phyloP scores from a whole-genome alignment of 2,329 filamentous ascomycete genomes.

The Pseudocercospora ulei region DNA sequence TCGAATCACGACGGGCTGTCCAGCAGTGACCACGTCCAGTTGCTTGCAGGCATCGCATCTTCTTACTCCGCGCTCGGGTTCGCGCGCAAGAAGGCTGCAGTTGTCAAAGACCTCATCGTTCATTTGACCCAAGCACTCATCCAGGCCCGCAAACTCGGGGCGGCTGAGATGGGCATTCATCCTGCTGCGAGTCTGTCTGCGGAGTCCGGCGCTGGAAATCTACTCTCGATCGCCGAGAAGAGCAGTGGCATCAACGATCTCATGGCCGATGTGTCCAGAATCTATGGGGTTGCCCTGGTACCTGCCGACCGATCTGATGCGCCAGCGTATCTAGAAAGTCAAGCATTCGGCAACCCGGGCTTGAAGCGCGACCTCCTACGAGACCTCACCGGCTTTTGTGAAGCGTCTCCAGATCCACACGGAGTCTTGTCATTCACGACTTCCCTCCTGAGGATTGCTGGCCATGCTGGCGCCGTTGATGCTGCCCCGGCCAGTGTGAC shows the following conservation, averaged over 20 bases:
- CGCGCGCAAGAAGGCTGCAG: constrained; percentile 81
- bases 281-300: constrained; percentile 26
- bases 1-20: constrained; percentile 29
- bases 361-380: constrained; percentile 80
- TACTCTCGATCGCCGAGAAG: constrained; percentile 21
- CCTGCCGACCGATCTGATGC: constrained; percentile 7
- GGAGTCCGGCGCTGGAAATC: constrained; percentile 44
- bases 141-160: constrained; percentile 81
- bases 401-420: constrained; percentile 82
- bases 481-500: constrained; percentile 3
- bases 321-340: constrained; percentile 11
- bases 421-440: constrained; percentile 84
- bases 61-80: constrained; percentile 71
- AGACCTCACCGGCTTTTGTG: constrained; percentile 85
- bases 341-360: constrained; percentile 60
- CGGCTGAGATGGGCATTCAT: constrained; percentile 92
- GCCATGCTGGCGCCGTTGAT: constrained; percentile 44
- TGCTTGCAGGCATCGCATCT: constrained; percentile 77
- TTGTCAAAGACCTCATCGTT: constrained; percentile 74
- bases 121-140: constrained; percentile 75
- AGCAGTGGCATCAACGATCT: constrained; percentile 25
- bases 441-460: constrained; percentile 70
- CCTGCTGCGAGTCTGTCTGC: constrained; percentile 78
- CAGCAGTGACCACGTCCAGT: constrained; percentile 47
- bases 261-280: constrained; percentile 22